A percentile compares a stretch with the other conserved stretches of the same genome.
Conservation (phyloP, 495 filamentous ascomycete genomes). For the Talaromyces trachyspermus region DNA sequence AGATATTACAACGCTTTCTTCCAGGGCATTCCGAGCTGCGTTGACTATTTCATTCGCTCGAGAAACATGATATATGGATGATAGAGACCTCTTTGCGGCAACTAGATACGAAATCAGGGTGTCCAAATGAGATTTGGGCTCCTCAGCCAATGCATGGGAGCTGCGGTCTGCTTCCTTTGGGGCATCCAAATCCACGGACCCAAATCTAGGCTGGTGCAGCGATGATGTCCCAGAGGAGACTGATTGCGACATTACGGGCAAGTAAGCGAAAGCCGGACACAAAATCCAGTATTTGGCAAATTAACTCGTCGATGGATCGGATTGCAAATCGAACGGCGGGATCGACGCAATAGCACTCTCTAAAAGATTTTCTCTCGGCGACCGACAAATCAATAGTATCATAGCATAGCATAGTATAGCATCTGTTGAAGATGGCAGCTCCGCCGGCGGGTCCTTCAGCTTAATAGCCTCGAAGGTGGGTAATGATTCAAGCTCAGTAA, state of each 20-base stretch:
- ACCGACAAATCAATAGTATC: no score
- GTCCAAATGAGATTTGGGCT: conserved; percentile 46
- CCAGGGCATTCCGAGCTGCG: conserved; percentile 63
- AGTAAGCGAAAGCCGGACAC: neutral
- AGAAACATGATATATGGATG: conserved; percentile 75
- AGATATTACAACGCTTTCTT: conserved; percentile 69
- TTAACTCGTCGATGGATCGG: neutral
- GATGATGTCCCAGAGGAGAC: neutral
- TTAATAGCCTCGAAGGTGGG: no score
- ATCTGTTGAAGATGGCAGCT: no score
- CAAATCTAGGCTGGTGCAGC: neutral
- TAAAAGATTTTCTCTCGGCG: no score
- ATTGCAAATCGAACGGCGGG: no score
- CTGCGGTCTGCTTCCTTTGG: neutral
- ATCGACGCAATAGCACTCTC: no score
- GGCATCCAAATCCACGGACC: neutral
- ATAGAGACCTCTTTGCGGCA: conserved; percentile 81
- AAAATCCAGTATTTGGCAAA: neutral
- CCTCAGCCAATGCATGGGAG: conserved; percentile 5
- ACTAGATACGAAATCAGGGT: conserved; percentile 75
- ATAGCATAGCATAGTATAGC: no score
- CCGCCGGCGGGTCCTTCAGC: no score
- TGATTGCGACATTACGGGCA: conserved; percentile 6
- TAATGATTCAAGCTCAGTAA: no score
- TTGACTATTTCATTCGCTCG: conserved; percentile 85